Evolutionary conservation across 2,329 filamentous ascomycete species (phyloP).

Genomic region (Proliferodiscus dingleyae): DNA sequence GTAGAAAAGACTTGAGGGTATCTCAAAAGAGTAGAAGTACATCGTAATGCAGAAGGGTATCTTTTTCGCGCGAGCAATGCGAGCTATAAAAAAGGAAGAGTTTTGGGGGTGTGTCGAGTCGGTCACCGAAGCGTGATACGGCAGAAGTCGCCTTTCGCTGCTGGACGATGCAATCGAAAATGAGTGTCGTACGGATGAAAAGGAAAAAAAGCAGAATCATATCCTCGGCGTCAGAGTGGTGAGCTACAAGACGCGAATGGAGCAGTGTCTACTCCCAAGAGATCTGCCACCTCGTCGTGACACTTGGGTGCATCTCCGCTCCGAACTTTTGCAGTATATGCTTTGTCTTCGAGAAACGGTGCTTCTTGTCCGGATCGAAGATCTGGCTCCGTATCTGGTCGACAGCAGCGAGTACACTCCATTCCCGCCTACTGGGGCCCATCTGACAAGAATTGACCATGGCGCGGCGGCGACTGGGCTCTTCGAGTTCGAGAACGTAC

Average conservation of each 20-base stretch:
- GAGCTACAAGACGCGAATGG: not conserved
- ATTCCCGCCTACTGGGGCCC: constrained; percentile 8
- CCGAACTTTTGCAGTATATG: constrained; percentile 10
- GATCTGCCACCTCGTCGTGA: constrained; percentile 17
- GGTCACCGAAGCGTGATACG: too few relatives aligned
- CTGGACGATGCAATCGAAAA: too few relatives aligned
- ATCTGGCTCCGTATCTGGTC: constrained; percentile 4
- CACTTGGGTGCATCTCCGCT: constrained; percentile 13
- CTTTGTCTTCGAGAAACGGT: constrained; percentile 15
- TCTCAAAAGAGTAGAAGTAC: not conserved
- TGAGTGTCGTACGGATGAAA: too few relatives aligned
- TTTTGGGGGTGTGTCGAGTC: too few relatives aligned
- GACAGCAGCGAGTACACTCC: constrained; percentile 12
- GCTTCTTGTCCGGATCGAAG: constrained; percentile 7
- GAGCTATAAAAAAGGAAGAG: too few relatives aligned
- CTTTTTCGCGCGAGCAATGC: not conserved
- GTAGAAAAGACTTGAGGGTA: constrained; percentile 1
- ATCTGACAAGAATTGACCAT: constrained; percentile 21
- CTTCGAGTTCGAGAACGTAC: constrained; percentile 18
- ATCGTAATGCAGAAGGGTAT: constrained; percentile 2
- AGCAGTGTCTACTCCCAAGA: too few relatives aligned
- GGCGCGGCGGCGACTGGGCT: constrained; percentile 8
- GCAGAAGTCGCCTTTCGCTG: too few relatives aligned
- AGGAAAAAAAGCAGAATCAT: not conserved
- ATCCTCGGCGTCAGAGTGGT: too few relatives aligned